These are phyloP conservation scores for Russula compacta DNA, from an alignment of 768 basidiomycete species.

Conservation along the genomic window DNA sequence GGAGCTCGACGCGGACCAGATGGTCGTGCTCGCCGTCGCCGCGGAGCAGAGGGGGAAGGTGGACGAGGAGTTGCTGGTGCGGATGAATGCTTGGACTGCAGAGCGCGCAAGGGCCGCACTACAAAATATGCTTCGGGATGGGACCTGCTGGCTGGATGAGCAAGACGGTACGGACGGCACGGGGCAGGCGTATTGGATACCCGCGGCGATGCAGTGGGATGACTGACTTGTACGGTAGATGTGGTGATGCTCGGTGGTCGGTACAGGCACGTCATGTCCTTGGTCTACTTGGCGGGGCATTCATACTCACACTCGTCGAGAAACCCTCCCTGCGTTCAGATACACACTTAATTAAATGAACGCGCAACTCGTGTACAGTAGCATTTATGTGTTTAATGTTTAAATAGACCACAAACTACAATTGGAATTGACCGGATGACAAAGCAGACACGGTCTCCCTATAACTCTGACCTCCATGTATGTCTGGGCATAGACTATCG, in stretches of 20 bases:
- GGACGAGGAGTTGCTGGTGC: conserved; percentile 51
- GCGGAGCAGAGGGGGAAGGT: conserved; percentile 61
- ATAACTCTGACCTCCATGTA: background rate
- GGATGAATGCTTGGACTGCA: conserved; percentile 62
- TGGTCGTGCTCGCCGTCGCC: conserved; percentile 68
- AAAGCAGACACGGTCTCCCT: background rate
- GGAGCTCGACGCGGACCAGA: conserved; percentile 85
- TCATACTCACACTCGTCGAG: too few relatives aligned
- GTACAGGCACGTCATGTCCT: too few relatives aligned
- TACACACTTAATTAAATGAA: too few relatives aligned
- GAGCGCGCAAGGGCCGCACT: conserved; percentile 71
- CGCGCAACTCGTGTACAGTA: too few relatives aligned
- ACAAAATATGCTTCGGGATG: conserved; percentile 88
- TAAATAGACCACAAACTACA: too few relatives aligned
- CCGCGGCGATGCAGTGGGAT: conserved; percentile 83
- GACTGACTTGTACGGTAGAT: conserved; percentile 31
- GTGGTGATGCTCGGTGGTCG: too few relatives aligned
- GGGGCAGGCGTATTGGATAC: conserved; percentile 77
- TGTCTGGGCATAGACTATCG: background rate
- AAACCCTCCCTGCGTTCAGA: too few relatives aligned
- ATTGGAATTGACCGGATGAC: background rate
- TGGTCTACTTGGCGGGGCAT: too few relatives aligned
- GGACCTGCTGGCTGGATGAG: conserved; percentile 91
- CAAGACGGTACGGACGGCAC: conserved; percentile 50
- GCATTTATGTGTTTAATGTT: too few relatives aligned